phyloP scores from a whole-genome alignment of 2,329 filamentous ascomycete species.

The Arthrobotrys iridis region DNA sequence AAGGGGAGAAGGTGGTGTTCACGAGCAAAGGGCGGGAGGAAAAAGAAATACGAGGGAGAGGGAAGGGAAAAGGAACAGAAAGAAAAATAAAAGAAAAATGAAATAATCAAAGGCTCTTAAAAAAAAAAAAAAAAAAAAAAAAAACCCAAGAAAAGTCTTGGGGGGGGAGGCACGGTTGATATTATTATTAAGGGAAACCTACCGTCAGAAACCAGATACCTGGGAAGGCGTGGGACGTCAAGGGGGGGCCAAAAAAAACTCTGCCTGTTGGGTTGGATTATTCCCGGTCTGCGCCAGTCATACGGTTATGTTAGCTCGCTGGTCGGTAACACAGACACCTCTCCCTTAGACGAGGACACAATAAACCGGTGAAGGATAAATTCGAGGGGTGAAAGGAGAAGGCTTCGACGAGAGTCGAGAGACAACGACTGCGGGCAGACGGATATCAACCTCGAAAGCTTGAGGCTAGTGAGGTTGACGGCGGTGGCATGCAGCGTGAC shows the following conservation, averaged over 20 bases:
- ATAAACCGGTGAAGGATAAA: not conserved
- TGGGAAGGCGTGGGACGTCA: constrained; percentile 44
- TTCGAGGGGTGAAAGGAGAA: not conserved
- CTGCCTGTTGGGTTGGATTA: constrained; percentile 47
- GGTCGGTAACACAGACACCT: constrained; percentile 33
- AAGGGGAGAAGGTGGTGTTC: constrained; percentile 52
- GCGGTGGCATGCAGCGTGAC: constrained; percentile 29
- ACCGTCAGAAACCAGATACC: constrained; percentile 53
- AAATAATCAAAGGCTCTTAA: constrained; percentile 28
- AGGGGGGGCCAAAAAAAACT: constrained; percentile 51
- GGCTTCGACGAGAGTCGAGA: constrained; percentile 15
- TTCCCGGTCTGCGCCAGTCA: constrained; percentile 46
- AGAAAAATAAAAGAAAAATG: constrained; percentile 52
- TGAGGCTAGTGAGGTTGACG: constrained; percentile 26
- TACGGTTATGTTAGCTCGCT: constrained; percentile 22
- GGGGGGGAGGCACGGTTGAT: constrained; percentile 36
- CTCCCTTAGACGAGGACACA: constrained; percentile 11
- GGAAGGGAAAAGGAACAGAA: constrained; percentile 45
- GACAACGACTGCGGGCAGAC: constrained; percentile 13
- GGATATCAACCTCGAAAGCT: not conserved
- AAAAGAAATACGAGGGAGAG: constrained; percentile 38
- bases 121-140: constrained; percentile 53
- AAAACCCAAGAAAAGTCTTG: constrained; percentile 37
- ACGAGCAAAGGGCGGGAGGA: constrained; percentile 43
- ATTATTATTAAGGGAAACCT: constrained; percentile 51